Evolutionary conservation across 2,329 filamentous ascomycete species (phyloP), one percentile per base, ranked within the genome.

Genomic region (Ascochyta clinopodiicola): DNA sequence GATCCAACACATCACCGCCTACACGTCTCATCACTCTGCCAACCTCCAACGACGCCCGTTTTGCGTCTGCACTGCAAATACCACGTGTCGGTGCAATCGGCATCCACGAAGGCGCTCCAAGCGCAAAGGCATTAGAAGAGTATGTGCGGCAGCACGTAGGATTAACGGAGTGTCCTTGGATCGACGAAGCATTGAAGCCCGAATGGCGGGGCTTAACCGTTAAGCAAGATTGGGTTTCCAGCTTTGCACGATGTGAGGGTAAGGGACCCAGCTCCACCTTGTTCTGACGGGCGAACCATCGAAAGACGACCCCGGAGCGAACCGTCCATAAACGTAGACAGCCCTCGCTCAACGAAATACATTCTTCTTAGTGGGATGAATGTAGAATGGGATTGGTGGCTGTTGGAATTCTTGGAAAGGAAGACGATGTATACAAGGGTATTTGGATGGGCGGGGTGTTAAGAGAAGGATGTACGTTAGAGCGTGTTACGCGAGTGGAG

Each of bases 41-140:
- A 0, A 85, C 82, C 47, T 75, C 82, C 0, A 84, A 82, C 44
- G 87, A 88, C 40, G 77, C 83, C 15, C 81, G 81, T 12, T 74
- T 92, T 15, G 83, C 83, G 43, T 72, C 76, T 27, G 80, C 80
- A 19, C 77, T 91, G 3, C 84, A 84, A 2, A 79, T 91, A 9
- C 85, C 86, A 0, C 81, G 87, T 31, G 86, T 86, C 0, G 89
- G 87, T 1, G 86, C 86, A 21, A 76, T 92, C 29, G 89, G 83
- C 0, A 70, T 92, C 6, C 72, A 79, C 19, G 77, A 78, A 6
- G 81, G 77, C 34, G 85, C 87, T 0, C 86, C 86, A 0, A 81
- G 84, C 37, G 80, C 84, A 0, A 80, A 80, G 44, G 79, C 83
- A 1, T 70, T 92, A 9, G 69, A 87, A 22, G 80, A 86, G 4